Evolutionary conservation across 495 filamentous ascomycete genomes (phyloP).

Genomic region (Penicillium canescens): DNA sequence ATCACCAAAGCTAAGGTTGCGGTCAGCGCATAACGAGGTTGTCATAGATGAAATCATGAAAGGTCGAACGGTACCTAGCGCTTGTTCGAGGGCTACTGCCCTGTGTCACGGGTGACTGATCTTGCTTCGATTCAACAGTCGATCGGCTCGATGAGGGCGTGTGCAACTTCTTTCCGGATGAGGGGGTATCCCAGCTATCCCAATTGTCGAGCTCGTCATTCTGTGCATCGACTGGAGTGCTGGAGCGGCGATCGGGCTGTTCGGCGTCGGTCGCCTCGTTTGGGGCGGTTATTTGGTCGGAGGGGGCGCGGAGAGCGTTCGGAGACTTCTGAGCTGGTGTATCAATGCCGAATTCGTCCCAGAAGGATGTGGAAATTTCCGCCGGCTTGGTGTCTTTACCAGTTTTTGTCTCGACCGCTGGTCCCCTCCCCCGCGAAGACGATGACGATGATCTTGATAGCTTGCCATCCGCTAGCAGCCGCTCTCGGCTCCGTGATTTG

Average conservation of each 20-base stretch:
- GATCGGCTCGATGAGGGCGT: conserved; percentile 50
- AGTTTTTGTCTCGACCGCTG: conserved; percentile 37
- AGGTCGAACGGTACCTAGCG: conserved; percentile 50
- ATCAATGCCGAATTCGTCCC: conserved; percentile 58
- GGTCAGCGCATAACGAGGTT: conserved; percentile 36
- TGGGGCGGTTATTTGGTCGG: conserved; percentile 15
- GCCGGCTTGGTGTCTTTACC: conserved; percentile 50
- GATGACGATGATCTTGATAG: conserved; percentile 37
- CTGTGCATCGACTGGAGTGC: conserved; percentile 31
- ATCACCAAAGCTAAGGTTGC: conserved; percentile 40
- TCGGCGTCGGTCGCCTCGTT: conserved; percentile 29
- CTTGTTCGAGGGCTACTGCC: conserved; percentile 51
- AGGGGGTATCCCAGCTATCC: conserved; percentile 69
- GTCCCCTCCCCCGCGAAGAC: conserved; percentile 32
- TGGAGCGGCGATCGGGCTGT: conserved; percentile 33
- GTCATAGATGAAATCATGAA: conserved; percentile 35
- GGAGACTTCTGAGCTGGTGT: conserved; percentile 47
- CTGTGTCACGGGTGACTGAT: conserved; percentile 49
- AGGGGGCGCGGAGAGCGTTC: conserved; percentile 32
- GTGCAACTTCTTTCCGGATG: conserved; percentile 39
- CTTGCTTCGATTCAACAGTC: conserved; percentile 44
- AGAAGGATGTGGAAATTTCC: conserved; percentile 49
- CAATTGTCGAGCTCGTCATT: conserved; percentile 63
- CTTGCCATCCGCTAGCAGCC: conserved; percentile 36
- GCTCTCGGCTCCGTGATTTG: conserved; percentile 40